Base-by-base conservation (phyloP, 768 basidiomycete species). In the Russula sp. region DNA sequence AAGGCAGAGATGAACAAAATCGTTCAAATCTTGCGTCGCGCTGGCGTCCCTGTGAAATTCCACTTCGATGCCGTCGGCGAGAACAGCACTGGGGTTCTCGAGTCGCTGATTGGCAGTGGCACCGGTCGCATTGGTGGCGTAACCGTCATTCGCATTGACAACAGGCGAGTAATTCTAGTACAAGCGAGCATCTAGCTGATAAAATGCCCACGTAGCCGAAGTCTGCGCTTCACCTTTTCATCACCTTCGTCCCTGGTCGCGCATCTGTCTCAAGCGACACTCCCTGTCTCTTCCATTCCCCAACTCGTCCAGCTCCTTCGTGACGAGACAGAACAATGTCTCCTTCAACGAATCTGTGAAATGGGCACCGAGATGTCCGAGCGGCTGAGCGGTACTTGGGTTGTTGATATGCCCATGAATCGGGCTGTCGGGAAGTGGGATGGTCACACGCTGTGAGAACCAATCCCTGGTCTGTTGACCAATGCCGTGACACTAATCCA, bases 191-290 rank as follows among this genome's bases (percentile, higher is more conserved):
- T 11, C 37, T 34, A 47, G 42, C 53, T 56, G 37, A 53, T 44
- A 6, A 11, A 13, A 9, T 37, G 31, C 8, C 31, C 31, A 6
- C 22, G 16, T 61, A 91, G 90, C 67, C 85, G 89, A 66, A 85
- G 86, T 0, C 72, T 93, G 53, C 86, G 89, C 14, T 81, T 94
- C 68, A 90, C 88, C 2, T 86, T 91, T 70, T 69, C 78, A 20
- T 86, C 91, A 0, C 91, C 91, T 16, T 91, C 89, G 11, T 81
- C 82, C 10, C 73, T 94, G 32, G 84, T 80, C n/a, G 90, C 86
- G 0, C 88, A 91, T 71, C 80, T 93, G 22, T 81, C 89, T 6
- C 90, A 91, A 74, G 89, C 90, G 14, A 92, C 88, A 1, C 73
- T 92, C 18, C 70, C 80, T 1, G 83, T 93, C 14, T 82, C 86